phyloP scores from a whole-genome alignment of 2,329 filamentous ascomycete species.

The Nemania sp. region DNA sequence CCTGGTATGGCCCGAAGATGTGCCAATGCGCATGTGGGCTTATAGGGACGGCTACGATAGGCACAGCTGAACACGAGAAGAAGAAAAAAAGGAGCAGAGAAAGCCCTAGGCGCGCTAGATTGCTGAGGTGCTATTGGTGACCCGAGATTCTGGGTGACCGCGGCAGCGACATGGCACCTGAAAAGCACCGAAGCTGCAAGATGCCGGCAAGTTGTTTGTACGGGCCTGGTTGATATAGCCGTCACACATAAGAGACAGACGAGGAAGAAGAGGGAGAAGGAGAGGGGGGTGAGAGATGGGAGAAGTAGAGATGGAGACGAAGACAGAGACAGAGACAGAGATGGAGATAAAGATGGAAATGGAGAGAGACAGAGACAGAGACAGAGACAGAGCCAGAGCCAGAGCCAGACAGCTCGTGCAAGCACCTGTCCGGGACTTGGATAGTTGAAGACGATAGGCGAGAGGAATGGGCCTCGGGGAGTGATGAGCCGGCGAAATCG shows the following conservation, averaged over 20 bases:
- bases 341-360: not conserved
- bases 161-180: conserved; percentile 29
- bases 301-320: too few species aligned
- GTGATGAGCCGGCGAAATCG: not conserved
- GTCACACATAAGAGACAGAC: not conserved
- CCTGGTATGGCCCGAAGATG: conserved; percentile 7
- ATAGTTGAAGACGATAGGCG: not conserved
- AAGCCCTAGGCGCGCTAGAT: conserved; percentile 5
- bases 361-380: too few species aligned
- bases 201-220: conserved; percentile 16
- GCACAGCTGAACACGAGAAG: conserved; percentile 2
- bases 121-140: conserved; percentile 27
- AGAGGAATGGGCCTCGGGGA: not conserved
- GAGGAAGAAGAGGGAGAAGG: not conserved
- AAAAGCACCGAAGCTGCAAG: conserved; percentile 23
- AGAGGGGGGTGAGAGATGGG: not conserved
- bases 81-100: conserved; percentile 6
- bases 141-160: conserved; percentile 29
- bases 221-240: not conserved
- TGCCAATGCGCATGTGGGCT: conserved; percentile 20
- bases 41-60: conserved; percentile 11
- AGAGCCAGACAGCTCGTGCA: not conserved
- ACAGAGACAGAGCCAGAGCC: too few species aligned
- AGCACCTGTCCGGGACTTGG: not conserved
- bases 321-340: not conserved